Percentiles rank a stretch among this genome's conserved stretches.
Evolutionary conservation across 2,329 filamentous ascomycete species (phyloP).

Genomic region (Diaporthe sp.): DNA sequence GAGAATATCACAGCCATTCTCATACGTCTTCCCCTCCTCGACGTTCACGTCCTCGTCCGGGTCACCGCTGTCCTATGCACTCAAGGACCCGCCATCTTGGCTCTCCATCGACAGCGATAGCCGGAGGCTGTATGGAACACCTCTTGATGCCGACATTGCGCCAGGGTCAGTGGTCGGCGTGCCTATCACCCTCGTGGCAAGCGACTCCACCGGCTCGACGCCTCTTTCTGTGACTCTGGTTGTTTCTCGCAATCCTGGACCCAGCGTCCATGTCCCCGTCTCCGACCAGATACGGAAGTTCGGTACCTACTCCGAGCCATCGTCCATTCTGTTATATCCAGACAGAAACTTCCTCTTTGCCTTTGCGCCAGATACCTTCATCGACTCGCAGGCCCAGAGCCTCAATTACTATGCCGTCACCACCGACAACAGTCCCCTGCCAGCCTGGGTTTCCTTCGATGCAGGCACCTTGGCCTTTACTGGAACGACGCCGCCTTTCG

Average conservation of each 20-base stretch:
- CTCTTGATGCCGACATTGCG: constrained; percentile 64
- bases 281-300: constrained; percentile 69
- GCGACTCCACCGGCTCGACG: constrained; percentile 73
- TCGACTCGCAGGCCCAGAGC: constrained; percentile 59
- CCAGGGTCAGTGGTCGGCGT: constrained; percentile 68
- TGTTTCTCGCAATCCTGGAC: constrained; percentile 71
- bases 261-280: constrained; percentile 68
- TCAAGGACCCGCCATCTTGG: constrained; percentile 79
- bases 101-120: constrained; percentile 76
- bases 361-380: constrained; percentile 74
- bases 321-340: constrained; percentile 69
- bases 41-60: constrained; percentile 76
- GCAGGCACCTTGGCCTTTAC: constrained; percentile 73
- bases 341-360: constrained; percentile 66
- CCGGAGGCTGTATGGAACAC: constrained; percentile 79
- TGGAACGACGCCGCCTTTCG: constrained; percentile 76
- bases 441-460: constrained; percentile 88
- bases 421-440: constrained; percentile 83
- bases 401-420: constrained; percentile 84
- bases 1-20: constrained; percentile 75
- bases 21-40: constrained; percentile 77
- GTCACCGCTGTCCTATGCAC: constrained; percentile 73
- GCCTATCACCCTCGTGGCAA: constrained; percentile 77
- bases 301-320: constrained; percentile 72
- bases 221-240: constrained; percentile 78